These are phyloP conservation scores for Cercospora sp. DNA, from an alignment of 2,329 filamentous ascomycete species.

Conservation along the genomic window DNA sequence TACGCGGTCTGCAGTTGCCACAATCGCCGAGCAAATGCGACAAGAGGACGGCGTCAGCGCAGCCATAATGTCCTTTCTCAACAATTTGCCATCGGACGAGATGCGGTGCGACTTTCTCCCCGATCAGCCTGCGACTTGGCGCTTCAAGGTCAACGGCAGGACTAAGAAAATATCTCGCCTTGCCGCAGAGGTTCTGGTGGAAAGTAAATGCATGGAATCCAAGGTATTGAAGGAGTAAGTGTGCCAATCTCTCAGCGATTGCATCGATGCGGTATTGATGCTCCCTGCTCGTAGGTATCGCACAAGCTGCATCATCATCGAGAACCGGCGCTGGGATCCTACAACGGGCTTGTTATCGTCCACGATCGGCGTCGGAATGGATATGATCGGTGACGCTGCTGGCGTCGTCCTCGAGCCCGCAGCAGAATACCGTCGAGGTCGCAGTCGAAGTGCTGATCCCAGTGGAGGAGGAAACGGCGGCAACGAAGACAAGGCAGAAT, in stretches of 20 bases:
- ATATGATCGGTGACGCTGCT: not conserved
- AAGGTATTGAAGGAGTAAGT: not conserved
- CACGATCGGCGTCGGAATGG: not conserved
- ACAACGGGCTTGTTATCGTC: not conserved
- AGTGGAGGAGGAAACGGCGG: not conserved
- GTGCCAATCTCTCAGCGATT: not conserved
- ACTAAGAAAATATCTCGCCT: constrained; percentile 54
- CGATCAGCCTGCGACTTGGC: constrained; percentile 66
- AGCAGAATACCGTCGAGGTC: not conserved
- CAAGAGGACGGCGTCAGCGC: constrained; percentile 68
- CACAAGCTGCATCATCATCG: not conserved
- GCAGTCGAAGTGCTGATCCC: not conserved
- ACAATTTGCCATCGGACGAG: constrained; percentile 50
- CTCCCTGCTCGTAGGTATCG: not conserved
- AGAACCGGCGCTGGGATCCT: not conserved
- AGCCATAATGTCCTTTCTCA: constrained; percentile 65
- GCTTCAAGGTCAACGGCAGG: constrained; percentile 57
- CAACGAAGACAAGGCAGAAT: not conserved
- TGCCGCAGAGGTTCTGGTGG: constrained; percentile 65
- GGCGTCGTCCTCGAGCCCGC: not conserved
- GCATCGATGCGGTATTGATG: not conserved
- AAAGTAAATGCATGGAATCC: constrained; percentile 55
- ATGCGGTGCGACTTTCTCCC: constrained; percentile 68
- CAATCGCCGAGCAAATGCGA: constrained; percentile 61
- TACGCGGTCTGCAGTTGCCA: constrained; percentile 57